Evolutionary conservation across 768 basidiomycete species (phyloP).

Genomic region (Calvatia gigantea): DNA sequence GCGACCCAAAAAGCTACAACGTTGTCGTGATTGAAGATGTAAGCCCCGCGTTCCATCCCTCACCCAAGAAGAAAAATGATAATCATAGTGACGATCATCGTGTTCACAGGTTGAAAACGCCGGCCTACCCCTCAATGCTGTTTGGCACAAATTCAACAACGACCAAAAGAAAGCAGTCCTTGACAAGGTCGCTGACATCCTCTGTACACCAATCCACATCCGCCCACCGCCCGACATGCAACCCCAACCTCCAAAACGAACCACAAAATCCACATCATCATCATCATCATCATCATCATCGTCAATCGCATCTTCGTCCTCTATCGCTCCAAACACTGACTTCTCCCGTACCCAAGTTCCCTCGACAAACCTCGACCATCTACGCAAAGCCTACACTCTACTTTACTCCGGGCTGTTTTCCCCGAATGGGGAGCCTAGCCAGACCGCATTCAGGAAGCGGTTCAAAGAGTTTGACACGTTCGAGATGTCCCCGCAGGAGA

Average conservation of each 20-base stretch:
- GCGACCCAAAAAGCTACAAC: conserved; percentile 6
- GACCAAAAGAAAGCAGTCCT: conserved; percentile 9
- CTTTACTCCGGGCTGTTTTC: conserved; percentile 6
- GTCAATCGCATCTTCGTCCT: conserved; percentile 3
- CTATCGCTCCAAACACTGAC: neutral
- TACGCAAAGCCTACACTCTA: conserved; percentile 8
- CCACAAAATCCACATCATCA: neutral
- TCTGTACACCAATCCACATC: conserved; percentile 8
- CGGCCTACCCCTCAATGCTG: neutral
- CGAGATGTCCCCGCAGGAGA: conserved; percentile 7
- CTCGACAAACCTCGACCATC: conserved; percentile 1
- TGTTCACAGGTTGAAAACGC: conserved; percentile 1
- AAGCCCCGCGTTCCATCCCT: neutral
- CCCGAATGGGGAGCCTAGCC: conserved; percentile 8
- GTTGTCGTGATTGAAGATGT: conserved; percentile 11
- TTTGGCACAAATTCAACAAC: neutral
- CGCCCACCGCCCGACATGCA: conserved; percentile 3
- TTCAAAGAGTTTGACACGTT: conserved; percentile 8
- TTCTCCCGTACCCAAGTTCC: neutral
- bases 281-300: too few species aligned
- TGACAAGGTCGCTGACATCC: conserved; percentile 10
- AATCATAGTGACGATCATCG: too few species aligned
- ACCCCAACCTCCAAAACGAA: neutral
- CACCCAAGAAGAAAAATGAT: too few species aligned
- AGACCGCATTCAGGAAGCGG: neutral